Base-by-base conservation (phyloP, 495 filamentous ascomycete genomes). In the Talaromyces ruber region DNA sequence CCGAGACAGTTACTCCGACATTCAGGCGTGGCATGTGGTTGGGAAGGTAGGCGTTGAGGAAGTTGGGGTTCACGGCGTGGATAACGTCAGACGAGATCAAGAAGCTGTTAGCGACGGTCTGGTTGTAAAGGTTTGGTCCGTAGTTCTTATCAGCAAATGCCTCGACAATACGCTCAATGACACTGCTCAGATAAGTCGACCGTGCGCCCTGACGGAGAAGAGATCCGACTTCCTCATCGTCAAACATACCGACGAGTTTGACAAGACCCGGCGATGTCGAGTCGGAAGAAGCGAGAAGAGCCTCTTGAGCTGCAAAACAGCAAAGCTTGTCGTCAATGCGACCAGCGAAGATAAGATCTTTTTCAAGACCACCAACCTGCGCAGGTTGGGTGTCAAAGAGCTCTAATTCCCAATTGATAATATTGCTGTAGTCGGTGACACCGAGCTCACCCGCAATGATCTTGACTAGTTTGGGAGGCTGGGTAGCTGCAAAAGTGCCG, bases 281-380 rank as follows among this genome's bases (percentile, higher is more conserved):
- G 47, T 86, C 81, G 12, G 82, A 74, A 39, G 87, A 86, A 64
- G 84, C 83, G 18, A 97, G 78, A 0, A 98, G 85, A 4, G 86
- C 94, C 75, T 95, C 86, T 60, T 96, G 86, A 16, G 94, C 94
- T 14, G 92, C 84, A 82, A 88, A 98, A 56, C 89, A 93, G 81
- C 94, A 97, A 59, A 98, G 86, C 75, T 97, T 97, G 72, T 98
- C 94, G 72, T 98, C 94, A 66, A 98, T 92, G 52, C 94, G 88
- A 61, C 92, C 91, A 52, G 90, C 94, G 65, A 93, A 97, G 71
- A 98, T 93, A 75, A 98, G 85, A 65, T 97, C 94, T 70, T 91
- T 92, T 66, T 94, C 90, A 45, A 98, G 68, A 12, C 94, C 94
- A 63, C 92, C 91, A 24, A 92, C 77, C 29, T 85, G 83, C 16